phyloP scores from a whole-genome alignment of 495 filamentous ascomycete species.

The Podospora pseudopauciseta region DNA sequence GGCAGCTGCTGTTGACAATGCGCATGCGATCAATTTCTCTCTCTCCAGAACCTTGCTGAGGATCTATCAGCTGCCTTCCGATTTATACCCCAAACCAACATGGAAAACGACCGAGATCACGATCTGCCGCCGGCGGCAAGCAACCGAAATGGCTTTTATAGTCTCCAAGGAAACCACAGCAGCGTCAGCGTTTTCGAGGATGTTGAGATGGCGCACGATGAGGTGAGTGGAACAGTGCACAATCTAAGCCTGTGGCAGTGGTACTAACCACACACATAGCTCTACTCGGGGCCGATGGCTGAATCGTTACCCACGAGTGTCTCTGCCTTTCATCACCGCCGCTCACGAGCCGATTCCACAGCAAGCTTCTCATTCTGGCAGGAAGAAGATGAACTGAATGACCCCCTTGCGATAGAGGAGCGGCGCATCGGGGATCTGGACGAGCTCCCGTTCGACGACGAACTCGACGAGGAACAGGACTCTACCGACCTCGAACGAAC shows the following conservation, averaged over 20 bases:
- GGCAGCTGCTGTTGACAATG: not conserved
- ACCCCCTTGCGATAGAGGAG: slow-evolving; percentile 4
- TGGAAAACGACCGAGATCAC: slow-evolving; percentile 28
- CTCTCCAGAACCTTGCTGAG: not conserved
- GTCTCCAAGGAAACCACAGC: slow-evolving; percentile 73
- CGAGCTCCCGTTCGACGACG: slow-evolving; percentile 41
- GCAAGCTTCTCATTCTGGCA: slow-evolving; percentile 90
- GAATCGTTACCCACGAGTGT: slow-evolving; percentile 91
- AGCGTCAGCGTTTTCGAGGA: slow-evolving; percentile 82
- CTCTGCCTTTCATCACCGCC: slow-evolving; percentile 81
- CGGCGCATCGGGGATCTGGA: slow-evolving; percentile 31
- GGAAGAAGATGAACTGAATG: slow-evolving; percentile 52
- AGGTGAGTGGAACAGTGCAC: slow-evolving; percentile 50
- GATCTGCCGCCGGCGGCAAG: slow-evolving; percentile 28
- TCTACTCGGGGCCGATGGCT: slow-evolving; percentile 89
- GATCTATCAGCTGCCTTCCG: slow-evolving; percentile 13
- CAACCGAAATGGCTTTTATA: slow-evolving; percentile 44
- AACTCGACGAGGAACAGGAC: slow-evolving; percentile 35
- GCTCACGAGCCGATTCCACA: slow-evolving; percentile 71
- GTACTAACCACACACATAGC: slow-evolving; percentile 46
- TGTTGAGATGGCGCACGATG: slow-evolving; percentile 98
- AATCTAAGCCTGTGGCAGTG: slow-evolving; percentile 5
- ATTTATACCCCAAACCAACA: slow-evolving; percentile 15
- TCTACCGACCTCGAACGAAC: slow-evolving; percentile 43
- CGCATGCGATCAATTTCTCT: not conserved